Conservation (phyloP, 345 rosid genomes). For the Salix suchowensis region DNA sequence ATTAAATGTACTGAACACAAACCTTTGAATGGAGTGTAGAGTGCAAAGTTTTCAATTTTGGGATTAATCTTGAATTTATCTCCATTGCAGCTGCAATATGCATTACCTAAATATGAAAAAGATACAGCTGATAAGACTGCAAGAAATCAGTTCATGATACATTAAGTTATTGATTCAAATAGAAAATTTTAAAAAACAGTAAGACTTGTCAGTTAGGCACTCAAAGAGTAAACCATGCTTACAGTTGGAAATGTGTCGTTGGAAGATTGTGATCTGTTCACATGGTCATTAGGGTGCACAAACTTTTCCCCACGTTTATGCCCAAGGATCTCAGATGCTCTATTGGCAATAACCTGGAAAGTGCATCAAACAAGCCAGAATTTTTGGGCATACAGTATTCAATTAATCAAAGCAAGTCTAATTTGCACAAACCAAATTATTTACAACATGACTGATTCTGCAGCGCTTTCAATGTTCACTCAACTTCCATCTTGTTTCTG, state of each 20-base stretch:
- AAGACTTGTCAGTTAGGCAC: not conserved
- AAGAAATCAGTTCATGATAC: not conserved
- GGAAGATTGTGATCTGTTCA: constrained; percentile 91
- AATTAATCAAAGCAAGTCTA: not conserved
- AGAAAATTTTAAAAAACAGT: not conserved
- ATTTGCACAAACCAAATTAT: not conserved
- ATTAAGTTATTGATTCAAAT: not conserved
- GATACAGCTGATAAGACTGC: not conserved
- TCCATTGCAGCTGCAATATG: constrained; percentile 94
- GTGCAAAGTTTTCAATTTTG: constrained; percentile 66
- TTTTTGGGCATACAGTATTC: not conserved
- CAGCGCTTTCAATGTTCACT: not conserved
- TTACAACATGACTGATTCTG: too few species aligned
- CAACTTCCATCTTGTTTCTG: not conserved
- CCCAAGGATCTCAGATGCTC: constrained; percentile 97
- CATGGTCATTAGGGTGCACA: constrained; percentile 98
- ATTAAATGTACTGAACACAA: not conserved
- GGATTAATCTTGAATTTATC: constrained; percentile 77
- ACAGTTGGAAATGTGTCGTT: constrained; percentile 97
- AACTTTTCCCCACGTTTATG: constrained; percentile 73
- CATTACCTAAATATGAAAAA: constrained; percentile 61
- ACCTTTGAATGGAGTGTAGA: constrained; percentile 77
- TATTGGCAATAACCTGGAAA: constrained; percentile 84
- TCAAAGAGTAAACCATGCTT: constrained; percentile 25
- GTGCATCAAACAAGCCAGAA: not conserved